phyloP scores from a whole-genome alignment of 2,329 filamentous ascomycete genomes.

The Clarireedia monteithiana region DNA sequence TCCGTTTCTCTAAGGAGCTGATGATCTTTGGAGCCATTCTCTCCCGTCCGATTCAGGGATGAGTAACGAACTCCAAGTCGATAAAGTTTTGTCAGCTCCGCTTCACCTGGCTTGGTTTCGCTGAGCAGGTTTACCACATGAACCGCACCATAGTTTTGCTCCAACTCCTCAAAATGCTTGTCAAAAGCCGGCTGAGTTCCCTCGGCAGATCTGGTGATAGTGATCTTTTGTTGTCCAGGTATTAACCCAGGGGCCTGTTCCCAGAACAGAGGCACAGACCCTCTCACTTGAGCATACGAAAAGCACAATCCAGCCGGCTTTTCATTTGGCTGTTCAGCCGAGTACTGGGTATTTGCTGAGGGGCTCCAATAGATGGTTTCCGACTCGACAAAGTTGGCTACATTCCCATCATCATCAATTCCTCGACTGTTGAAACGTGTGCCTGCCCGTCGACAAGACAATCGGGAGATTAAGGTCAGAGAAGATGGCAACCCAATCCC shows the following conservation, averaged over 20 bases:
- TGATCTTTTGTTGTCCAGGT: slow-evolving; percentile 90
- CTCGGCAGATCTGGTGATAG: slow-evolving; percentile 78
- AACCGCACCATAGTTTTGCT: slow-evolving; percentile 78
- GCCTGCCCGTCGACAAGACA: slow-evolving; percentile 85
- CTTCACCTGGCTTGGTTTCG: slow-evolving; percentile 76
- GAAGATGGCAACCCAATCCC: slow-evolving; percentile 70
- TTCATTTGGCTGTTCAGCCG: slow-evolving; percentile 16
- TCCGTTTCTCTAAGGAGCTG: slow-evolving; percentile 73
- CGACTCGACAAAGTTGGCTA: slow-evolving; percentile 98
- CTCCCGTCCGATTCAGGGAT: slow-evolving; percentile 54
- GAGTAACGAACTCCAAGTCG: slow-evolving; percentile 68
- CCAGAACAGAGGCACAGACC: slow-evolving; percentile 95
- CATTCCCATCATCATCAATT: slow-evolving; percentile 94
- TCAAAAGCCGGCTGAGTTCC: slow-evolving; percentile 93
- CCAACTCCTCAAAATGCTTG: slow-evolving; percentile 85
- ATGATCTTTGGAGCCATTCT: slow-evolving; percentile 55
- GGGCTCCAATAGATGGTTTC: slow-evolving; percentile 89
- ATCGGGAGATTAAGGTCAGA: slow-evolving; percentile 81
- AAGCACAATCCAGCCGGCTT: slow-evolving; percentile 58
- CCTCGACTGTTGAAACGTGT: slow-evolving; percentile 96
- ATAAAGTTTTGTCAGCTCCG: slow-evolving; percentile 75
- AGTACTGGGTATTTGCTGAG: slow-evolving; percentile 30
- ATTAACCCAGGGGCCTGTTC: slow-evolving; percentile 84
- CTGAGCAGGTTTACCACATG: slow-evolving; percentile 95
- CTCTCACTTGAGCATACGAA: slow-evolving; percentile 87